Evolutionary conservation across 306 rosid genomes (phyloP).

Genomic region (Astragalus membranaceus): DNA sequence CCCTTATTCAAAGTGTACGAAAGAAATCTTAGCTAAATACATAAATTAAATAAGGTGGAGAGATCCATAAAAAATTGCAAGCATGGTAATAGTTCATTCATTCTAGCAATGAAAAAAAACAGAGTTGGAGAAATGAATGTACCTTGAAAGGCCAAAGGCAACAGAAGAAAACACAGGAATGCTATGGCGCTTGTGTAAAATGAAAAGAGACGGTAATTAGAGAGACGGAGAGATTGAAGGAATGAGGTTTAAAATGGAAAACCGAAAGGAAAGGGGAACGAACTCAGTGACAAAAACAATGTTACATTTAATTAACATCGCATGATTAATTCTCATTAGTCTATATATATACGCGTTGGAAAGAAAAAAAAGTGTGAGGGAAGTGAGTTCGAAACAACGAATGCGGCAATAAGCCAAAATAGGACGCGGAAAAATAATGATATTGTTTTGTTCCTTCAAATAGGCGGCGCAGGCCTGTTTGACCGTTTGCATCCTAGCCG

Average conservation of each 20-base stretch:
- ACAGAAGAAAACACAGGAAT: constrained; percentile 33
- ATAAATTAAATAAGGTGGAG: not conserved
- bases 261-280: not conserved
- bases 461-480: constrained; percentile 30
- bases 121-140: constrained; percentile 19
- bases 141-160: constrained; percentile 42
- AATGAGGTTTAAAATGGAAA: not conserved
- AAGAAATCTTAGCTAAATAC: not conserved
- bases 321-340: not conserved
- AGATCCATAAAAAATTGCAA: not conserved
- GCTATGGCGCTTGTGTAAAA: constrained; percentile 19
- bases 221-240: not conserved
- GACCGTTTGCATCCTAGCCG: constrained; percentile 1
- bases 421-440: not conserved
- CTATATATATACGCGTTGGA: not conserved
- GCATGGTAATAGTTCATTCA: not conserved
- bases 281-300: not conserved
- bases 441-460: not conserved
- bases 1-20: not conserved
- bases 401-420: not conserved
- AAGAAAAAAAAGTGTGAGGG: constrained; percentile 5
- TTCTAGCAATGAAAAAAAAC: too few species aligned
- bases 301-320: not conserved
- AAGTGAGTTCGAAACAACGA: not conserved
- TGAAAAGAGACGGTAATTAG: not conserved